Conservation (phyloP, 2,329 filamentous ascomycete genomes). For the Fusarium sp. region DNA sequence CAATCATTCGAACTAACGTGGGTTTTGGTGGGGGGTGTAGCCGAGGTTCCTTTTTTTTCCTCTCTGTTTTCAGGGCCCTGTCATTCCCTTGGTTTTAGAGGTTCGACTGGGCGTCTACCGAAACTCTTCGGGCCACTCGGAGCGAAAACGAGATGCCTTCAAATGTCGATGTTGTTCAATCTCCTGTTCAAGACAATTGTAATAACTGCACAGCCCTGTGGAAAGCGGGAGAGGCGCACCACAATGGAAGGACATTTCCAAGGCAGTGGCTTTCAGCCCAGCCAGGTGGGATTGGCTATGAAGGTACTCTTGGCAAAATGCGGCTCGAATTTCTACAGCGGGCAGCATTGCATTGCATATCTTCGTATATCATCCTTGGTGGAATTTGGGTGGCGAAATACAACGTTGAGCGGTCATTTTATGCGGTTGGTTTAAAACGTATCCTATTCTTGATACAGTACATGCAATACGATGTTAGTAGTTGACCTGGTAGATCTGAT, state of each 20-base stretch:
- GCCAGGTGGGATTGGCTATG: constrained; percentile 31
- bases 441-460: background rate
- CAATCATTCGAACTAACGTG: constrained; percentile 11
- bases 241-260: constrained; percentile 11
- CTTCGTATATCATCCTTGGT: background rate
- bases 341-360: background rate
- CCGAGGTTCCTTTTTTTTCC: constrained; percentile 21
- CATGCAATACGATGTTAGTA: background rate
- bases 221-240: constrained; percentile 29
- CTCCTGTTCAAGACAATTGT: background rate
- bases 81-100: constrained; percentile 38
- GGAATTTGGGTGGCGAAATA: constrained; percentile 35
- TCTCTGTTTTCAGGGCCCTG: constrained; percentile 8
- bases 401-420: constrained; percentile 24
- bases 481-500: background rate
- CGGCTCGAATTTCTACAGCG: constrained; percentile 26
- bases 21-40: constrained; percentile 3
- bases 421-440: background rate
- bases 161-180: background rate
- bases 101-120: constrained; percentile 23
- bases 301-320: constrained; percentile 31
- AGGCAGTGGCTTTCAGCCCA: constrained; percentile 27
- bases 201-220: constrained; percentile 4
- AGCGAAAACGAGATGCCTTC: constrained; percentile 3
- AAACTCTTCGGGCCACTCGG: constrained; percentile 35